Evolutionary conservation across 1,284 basidiomycete species (phyloP), one percentile per base, ranked within the genome.

Genomic region (Rhodotorula sp.): DNA sequence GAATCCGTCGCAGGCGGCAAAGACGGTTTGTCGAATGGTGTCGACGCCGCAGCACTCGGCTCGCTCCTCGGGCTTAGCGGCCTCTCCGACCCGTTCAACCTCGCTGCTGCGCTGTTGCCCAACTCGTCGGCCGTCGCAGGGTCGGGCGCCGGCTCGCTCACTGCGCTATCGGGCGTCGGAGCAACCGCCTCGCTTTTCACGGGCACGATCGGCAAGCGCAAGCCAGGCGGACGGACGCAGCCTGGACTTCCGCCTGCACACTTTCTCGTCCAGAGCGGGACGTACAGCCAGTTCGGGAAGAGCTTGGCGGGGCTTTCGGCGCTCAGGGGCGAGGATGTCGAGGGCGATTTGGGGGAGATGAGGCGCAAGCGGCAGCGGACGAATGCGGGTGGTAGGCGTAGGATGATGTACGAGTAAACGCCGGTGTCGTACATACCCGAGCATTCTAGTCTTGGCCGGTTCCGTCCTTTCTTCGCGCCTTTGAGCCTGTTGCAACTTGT

Each of bases 261-360:
- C 53, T 71, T 67, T 28, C 47, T 66, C 52, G 69, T 76, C 11
- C 60, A 65, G 57, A 71, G 67, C 40, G 75, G 75, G 3, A 67
- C 65, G 22, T 76, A 76, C 61, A 58, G 62, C 2, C 70, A 72
- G 48, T 69, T 70, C 47, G 71, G 71, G n/a, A 76, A 76, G 69
- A 68, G 69, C 52, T 55, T 75, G 5, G 63, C 69, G 2, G 75
- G 73, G 15, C 47, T 76, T 24, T 67, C 63, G 20, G 64, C 59
- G 26, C 44, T 76, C 37, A 40, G 68, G 20, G 73, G 68, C 0
- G 75, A 76, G 37, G 75, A 76, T 59, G 40, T 76, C 48, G 73
- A 72, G 20, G 69, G 69, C 6, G 75, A 76, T 34, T 44, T 76
- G 64, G 72, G 67, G 22, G 74, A 70, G 62, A 65, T 74, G 61